These are phyloP conservation scores for Vanrija sp. DNA, from an alignment of 1,284 basidiomycete species.

Conservation along the genomic window DNA sequence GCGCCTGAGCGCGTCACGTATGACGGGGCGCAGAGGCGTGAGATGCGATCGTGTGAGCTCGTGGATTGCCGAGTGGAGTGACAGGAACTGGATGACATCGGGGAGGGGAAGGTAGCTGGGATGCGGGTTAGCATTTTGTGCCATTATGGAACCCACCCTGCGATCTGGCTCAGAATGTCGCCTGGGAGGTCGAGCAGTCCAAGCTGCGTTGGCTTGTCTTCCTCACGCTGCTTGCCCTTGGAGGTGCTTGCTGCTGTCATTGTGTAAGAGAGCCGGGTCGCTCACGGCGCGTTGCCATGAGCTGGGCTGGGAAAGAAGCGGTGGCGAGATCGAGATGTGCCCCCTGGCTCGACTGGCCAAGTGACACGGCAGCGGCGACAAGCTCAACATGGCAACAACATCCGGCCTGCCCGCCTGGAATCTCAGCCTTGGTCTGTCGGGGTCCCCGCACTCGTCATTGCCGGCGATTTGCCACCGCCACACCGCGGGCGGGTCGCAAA, in stretches of 20 bases:
- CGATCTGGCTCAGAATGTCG: constrained; percentile 39
- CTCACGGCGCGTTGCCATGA: no score
- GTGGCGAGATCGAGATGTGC: no score
- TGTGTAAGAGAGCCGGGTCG: no score
- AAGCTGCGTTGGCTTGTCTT: neutral
- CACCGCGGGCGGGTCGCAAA: neutral
- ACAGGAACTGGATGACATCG: constrained; percentile 31
- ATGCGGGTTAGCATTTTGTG: neutral
- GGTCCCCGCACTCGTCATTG: neutral
- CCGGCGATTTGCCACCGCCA: constrained; percentile 11
- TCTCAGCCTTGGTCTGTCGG: no score
- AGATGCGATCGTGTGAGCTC: constrained; percentile 29
- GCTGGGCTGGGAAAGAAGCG: no score
- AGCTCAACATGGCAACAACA: no score
- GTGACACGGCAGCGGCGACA: no score
- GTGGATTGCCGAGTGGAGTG: constrained; percentile 29
- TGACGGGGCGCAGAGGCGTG: constrained; percentile 30
- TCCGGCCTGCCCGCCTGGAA: no score
- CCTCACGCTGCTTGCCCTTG: neutral
- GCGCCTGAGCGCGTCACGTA: constrained; percentile 18
- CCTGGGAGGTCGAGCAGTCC: constrained; percentile 34
- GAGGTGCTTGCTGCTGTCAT: neutral
- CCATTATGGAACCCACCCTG: constrained; percentile 9
- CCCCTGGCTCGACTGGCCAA: no score
- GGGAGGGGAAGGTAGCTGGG: constrained; percentile 32